These are phyloP conservation scores for Xenoacremonium recifei DNA, from an alignment of 2,329 filamentous ascomycete genomes.

Conservation along the genomic window DNA sequence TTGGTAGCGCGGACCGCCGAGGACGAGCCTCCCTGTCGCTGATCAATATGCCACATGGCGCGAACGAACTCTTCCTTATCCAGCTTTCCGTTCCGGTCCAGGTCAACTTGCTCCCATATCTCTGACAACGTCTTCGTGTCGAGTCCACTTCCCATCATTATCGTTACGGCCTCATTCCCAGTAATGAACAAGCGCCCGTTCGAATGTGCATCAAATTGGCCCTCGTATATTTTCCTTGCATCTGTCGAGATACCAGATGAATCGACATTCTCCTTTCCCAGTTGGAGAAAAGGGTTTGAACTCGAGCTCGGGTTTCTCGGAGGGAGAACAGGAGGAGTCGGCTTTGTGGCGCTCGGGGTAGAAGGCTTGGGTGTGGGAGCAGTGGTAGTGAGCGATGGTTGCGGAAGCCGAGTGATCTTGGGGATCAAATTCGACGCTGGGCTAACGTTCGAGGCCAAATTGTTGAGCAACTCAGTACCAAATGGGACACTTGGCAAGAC, in stretches of 20 bases:
- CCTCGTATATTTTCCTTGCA: constrained; percentile 5
- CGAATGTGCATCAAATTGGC: constrained; percentile 3
- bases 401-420: background rate
- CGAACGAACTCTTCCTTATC: constrained; percentile 8
- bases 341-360: background rate
- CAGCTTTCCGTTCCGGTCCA: constrained; percentile 8
- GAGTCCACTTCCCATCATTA: constrained; percentile 6
- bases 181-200: background rate
- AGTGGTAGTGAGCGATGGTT: background rate
- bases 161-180: constrained; percentile 1
- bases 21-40: constrained; percentile 3
- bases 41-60: constrained; percentile 8
- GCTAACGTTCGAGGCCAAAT: constrained; percentile 1
- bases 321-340: background rate
- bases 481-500: background rate
- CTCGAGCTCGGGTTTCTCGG: background rate
- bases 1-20: constrained; percentile 4
- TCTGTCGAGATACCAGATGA: background rate
- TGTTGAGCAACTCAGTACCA: background rate
- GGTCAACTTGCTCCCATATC: constrained; percentile 8
- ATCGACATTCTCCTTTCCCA: background rate
- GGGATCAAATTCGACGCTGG: constrained; percentile 4
- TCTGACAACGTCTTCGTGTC: constrained; percentile 4
- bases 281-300: background rate
- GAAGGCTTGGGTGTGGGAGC: background rate